A percentile compares a stretch with the other conserved stretches of the same genome.
These are phyloP conservation scores for Penicillium sp. DNA, from an alignment of 2,329 filamentous ascomycete species.

Conservation along the genomic window DNA sequence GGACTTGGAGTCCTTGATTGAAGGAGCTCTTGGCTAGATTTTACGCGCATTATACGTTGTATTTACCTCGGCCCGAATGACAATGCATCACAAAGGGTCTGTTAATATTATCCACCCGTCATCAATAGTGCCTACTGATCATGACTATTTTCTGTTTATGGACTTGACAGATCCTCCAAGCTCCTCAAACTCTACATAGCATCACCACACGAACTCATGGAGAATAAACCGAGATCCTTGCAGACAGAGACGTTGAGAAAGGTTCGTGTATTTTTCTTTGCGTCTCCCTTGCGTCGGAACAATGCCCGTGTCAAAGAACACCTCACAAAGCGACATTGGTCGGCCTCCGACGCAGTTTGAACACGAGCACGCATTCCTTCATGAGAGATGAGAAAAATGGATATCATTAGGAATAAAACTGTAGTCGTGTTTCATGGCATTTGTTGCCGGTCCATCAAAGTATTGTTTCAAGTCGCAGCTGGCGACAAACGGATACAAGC, in stretches of 20 bases:
- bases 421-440: neutral
- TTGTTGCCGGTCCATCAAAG: neutral
- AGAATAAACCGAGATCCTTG: slow-evolving; percentile 13
- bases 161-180: too few relatives aligned
- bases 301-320: slow-evolving; percentile 16
- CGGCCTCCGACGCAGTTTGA: neutral
- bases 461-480: neutral
- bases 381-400: slow-evolving; percentile 1
- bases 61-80: too few relatives aligned
- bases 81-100: too few relatives aligned
- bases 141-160: too few relatives aligned
- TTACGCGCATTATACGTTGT: too few relatives aligned
- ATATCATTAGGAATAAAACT: neutral
- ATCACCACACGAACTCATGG: too few relatives aligned
- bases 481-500: neutral
- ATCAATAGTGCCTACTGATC: too few relatives aligned
- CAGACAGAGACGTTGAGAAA: slow-evolving; percentile 10
- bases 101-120: too few relatives aligned
- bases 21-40: too few relatives aligned
- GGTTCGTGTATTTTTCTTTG: slow-evolving; percentile 11
- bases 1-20: neutral
- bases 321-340: slow-evolving; percentile 8
- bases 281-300: slow-evolving; percentile 25
- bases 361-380: slow-evolving; percentile 7
- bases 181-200: too few relatives aligned